Evolutionary conservation across 306 rosid species (phyloP).

Genomic region (Biancaea sappan): DNA sequence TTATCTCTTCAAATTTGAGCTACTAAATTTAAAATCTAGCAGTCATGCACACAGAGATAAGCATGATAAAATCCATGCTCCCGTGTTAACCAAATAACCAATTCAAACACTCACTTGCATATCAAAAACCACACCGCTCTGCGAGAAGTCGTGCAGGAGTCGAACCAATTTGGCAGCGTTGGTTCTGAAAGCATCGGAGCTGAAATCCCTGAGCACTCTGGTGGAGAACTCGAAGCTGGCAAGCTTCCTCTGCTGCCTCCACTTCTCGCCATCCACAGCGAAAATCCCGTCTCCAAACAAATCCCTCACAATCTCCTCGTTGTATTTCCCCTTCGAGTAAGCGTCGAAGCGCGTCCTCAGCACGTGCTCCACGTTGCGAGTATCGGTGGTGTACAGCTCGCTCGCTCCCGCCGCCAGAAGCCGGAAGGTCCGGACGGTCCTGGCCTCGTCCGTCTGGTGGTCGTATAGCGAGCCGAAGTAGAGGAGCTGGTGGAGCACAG

Average conservation of each 20-base stretch:
- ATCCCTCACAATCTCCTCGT: constrained; percentile 41
- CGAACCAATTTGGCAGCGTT: constrained; percentile 60
- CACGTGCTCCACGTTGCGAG: constrained; percentile 57
- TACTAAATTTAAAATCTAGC: no score
- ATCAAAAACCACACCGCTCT: constrained; percentile 47
- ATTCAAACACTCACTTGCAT: constrained; percentile 60
- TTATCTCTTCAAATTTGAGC: no score
- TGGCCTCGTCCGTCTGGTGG: constrained; percentile 46
- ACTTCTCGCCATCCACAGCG: constrained; percentile 63
- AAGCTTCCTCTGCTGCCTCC: constrained; percentile 79
- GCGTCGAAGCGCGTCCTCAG: constrained; percentile 47
- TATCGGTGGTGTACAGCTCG: constrained; percentile 52
- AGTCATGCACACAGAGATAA: no score
- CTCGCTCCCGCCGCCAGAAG: constrained; percentile 46
- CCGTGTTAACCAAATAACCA: no score
- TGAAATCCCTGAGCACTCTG: constrained; percentile 69
- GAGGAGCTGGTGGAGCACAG: constrained; percentile 47
- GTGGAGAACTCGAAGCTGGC: constrained; percentile 72
- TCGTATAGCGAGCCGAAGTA: constrained; percentile 55
- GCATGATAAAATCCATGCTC: no score
- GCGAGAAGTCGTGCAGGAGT: constrained; percentile 37
- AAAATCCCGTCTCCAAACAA: constrained; percentile 76
- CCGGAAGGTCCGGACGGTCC: constrained; percentile 47
- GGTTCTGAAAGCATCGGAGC: constrained; percentile 54
- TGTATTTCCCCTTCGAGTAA: constrained; percentile 56